A percentile compares a stretch with the other conserved stretches of the same genome.
phyloP scores from a whole-genome alignment of 352 stramenopile species.

The Phytophthora vignae region DNA sequence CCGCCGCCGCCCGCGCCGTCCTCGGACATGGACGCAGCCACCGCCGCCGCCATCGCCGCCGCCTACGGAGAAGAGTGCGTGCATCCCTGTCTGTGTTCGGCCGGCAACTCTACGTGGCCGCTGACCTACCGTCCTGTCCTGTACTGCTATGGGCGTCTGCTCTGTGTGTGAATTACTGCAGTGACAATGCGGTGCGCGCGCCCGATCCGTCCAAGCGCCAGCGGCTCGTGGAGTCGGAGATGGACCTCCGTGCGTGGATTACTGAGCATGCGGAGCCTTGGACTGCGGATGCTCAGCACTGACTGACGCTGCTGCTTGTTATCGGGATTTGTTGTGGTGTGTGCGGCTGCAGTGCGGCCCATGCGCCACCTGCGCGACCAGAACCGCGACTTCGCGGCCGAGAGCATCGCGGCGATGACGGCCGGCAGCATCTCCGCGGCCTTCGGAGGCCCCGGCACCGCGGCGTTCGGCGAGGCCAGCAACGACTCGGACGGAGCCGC shows the following conservation, averaged over 20 bases:
- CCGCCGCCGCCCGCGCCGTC: constrained; percentile 5
- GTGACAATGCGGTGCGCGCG: constrained; percentile 68
- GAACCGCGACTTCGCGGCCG: constrained; percentile 83
- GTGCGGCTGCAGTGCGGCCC: constrained; percentile 36
- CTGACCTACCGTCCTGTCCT: neutral
- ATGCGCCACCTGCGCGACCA: constrained; percentile 72
- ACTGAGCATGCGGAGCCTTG: too few relatives aligned
- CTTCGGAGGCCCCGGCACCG: constrained; percentile 40
- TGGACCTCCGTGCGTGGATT: constrained; percentile 46
- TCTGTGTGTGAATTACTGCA: constrained; percentile 4
- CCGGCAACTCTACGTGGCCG: neutral
- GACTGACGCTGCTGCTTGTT: constrained; percentile 9
- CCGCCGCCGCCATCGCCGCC: constrained; percentile 42
- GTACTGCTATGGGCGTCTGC: neutral
- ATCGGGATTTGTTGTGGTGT: neutral
- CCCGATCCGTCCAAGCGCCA: constrained; percentile 86
- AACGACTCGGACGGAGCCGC: constrained; percentile 5
- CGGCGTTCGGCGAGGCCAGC: constrained; percentile 16
- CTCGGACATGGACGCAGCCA: constrained; percentile 35
- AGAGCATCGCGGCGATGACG: constrained; percentile 83
- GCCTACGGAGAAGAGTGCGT: constrained; percentile 51
- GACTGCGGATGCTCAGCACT: too few relatives aligned
- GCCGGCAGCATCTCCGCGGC: constrained; percentile 51
- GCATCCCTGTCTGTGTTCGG: neutral
- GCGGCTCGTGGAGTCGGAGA: constrained; percentile 70